Evolutionary conservation across 805 yeast genomes (phyloP).

Genomic region (Yarrowia hollandica): DNA sequence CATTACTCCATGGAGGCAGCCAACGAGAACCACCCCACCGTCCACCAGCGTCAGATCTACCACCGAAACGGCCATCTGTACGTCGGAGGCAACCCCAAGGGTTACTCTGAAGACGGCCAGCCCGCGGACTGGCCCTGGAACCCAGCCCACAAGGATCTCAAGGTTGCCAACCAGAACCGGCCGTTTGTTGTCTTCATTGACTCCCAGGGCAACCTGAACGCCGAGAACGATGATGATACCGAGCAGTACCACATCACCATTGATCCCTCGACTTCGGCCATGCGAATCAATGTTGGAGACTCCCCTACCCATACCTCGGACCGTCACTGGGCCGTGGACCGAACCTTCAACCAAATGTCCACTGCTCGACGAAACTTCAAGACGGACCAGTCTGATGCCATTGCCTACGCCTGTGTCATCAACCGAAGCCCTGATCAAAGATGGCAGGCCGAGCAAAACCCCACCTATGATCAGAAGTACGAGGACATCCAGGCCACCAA

Average conservation of each 20-base stretch:
- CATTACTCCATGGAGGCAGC: constrained; percentile 11
- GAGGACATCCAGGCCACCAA: constrained; percentile 11
- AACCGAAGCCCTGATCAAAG: neutral
- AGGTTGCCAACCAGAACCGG: constrained; percentile 23
- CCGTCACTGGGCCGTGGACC: constrained; percentile 9
- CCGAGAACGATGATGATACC: constrained; percentile 11
- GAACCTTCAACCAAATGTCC: constrained; percentile 20
- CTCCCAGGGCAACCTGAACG: constrained; percentile 19
- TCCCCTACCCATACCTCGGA: constrained; percentile 16
- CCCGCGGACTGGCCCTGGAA: constrained; percentile 23
- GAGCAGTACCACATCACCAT: constrained; percentile 3
- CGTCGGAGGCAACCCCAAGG: constrained; percentile 23
- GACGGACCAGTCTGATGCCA: constrained; percentile 15
- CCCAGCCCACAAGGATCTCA: constrained; percentile 7
- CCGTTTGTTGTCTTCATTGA: constrained; percentile 6
- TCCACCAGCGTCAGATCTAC: constrained; percentile 10
- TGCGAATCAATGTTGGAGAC: constrained; percentile 16
- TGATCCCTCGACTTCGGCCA: constrained; percentile 6
- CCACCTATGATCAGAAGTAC: constrained; percentile 19
- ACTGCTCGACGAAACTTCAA: constrained; percentile 7
- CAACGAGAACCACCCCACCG: constrained; percentile 20
- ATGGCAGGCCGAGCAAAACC: constrained; percentile 6
- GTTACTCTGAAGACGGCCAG: constrained; percentile 21
- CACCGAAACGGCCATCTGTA: constrained; percentile 18
- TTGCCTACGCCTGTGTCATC: constrained; percentile 13